A percentile compares a stretch with the other conserved stretches of the same genome.
Evolutionary conservation across 225 moss, liverwort and hornwort genomes (phyloP).

Genomic region (Lunularia cruciata): DNA sequence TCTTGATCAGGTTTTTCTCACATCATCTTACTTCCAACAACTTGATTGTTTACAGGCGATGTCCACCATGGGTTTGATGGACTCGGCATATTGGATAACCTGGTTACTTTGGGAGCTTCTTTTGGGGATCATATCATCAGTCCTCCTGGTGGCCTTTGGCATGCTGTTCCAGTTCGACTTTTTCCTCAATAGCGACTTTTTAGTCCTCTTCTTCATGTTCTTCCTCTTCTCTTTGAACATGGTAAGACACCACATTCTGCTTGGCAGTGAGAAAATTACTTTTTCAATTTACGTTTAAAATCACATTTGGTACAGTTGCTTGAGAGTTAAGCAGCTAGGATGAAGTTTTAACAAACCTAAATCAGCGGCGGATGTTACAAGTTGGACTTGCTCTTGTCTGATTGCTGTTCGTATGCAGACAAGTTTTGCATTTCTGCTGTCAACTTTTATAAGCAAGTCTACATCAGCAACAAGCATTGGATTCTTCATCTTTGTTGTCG

Average conservation of each 20-base stretch:
- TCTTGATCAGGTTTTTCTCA: too few species aligned
- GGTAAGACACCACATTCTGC: slow-evolving; percentile 40
- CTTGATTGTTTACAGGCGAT: slow-evolving; percentile 56
- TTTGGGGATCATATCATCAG: slow-evolving; percentile 61
- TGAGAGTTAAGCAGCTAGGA: neutral
- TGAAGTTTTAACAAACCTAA: neutral
- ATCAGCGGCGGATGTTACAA: neutral
- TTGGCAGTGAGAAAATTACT: neutral
- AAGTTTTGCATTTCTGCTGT: slow-evolving; percentile 84
- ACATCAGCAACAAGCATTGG: slow-evolving; percentile 90
- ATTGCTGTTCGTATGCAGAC: slow-evolving; percentile 55
- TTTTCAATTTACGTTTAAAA: neutral
- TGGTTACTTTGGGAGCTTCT: slow-evolving; percentile 88
- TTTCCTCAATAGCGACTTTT: slow-evolving; percentile 78
- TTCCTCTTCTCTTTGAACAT: slow-evolving; percentile 86
- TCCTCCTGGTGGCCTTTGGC: slow-evolving; percentile 82
- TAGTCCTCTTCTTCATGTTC: slow-evolving; percentile 79
- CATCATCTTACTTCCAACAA: too few species aligned
- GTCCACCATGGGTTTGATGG: slow-evolving; percentile 82
- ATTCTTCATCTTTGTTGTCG: slow-evolving; percentile 90
- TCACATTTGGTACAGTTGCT: neutral
- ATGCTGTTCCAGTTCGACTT: slow-evolving; percentile 91
- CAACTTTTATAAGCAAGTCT: slow-evolving; percentile 79
- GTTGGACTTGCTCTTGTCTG: neutral
- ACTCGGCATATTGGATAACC: slow-evolving; percentile 94